Percentiles rank a stretch among this genome's conserved stretches.
These are phyloP conservation scores for Gnaphalium uliginosum DNA, from an alignment of 129 eudicot species.

Conservation along the genomic window DNA sequence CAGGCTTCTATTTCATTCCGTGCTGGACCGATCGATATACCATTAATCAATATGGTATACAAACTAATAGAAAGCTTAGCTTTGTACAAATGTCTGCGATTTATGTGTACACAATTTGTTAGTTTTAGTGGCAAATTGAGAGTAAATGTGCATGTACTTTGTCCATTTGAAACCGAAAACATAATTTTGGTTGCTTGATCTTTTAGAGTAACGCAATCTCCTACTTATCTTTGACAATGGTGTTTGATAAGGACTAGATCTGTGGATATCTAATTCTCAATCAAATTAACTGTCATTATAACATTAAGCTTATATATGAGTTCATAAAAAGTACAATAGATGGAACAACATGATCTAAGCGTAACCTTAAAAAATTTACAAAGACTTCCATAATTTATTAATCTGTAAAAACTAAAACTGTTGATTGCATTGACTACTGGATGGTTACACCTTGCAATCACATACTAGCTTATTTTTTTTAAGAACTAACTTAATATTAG, in stretches of 20 bases:
- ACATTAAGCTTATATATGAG: too few species aligned
- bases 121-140: neutral
- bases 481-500: slow-evolving; percentile 12
- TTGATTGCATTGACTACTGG: neutral
- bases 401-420: neutral
- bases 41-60: too few species aligned
- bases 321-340: neutral
- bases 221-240: neutral
- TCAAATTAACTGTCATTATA: too few species aligned
- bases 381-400: neutral
- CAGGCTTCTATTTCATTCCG: too few species aligned
- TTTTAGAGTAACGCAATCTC: neutral
- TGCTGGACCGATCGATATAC: too few species aligned
- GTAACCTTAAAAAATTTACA: too few species aligned
- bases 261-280: neutral
- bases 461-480: slow-evolving; percentile 9
- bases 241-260: neutral
- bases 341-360: neutral
- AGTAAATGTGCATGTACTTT: neutral
- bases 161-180: neutral
- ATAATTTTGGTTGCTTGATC: neutral
- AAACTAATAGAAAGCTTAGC: too few species aligned
- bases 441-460: neutral
- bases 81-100: neutral
- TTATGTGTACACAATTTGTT: neutral